phyloP scores from a whole-genome alignment of 1,284 basidiomycete species.

The Kwoniella shivajii region DNA sequence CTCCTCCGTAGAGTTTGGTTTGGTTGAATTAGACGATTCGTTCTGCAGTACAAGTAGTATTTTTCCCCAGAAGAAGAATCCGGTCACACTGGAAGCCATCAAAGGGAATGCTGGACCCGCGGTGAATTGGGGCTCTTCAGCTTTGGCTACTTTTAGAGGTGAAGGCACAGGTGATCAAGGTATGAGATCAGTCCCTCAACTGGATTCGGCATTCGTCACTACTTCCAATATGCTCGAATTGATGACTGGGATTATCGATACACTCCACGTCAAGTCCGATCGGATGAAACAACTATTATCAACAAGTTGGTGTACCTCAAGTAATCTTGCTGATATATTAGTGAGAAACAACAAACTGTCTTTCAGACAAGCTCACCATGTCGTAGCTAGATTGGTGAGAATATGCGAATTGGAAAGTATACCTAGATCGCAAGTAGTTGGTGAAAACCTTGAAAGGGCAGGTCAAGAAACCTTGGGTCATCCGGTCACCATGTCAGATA shows the following conservation, averaged over 20 bases:
- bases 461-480: slow-evolving; percentile 3
- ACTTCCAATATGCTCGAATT: slow-evolving; percentile 10
- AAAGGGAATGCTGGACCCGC: slow-evolving; percentile 6
- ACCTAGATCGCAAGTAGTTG: not conserved
- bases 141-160: slow-evolving; percentile 10
- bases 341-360: slow-evolving; percentile 8
- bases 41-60: slow-evolving; percentile 15
- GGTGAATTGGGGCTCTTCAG: slow-evolving; percentile 9
- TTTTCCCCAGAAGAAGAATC: slow-evolving; percentile 19
- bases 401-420: slow-evolving; percentile 5
- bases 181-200: slow-evolving; percentile 8
- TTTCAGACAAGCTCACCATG: slow-evolving; percentile 18
- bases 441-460: not conserved
- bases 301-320: slow-evolving; percentile 11
- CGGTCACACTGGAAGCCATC: slow-evolving; percentile 9
- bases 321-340: slow-evolving; percentile 16
- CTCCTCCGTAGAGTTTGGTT: slow-evolving; percentile 8
- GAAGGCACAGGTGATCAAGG: slow-evolving; percentile 17
- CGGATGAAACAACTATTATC: slow-evolving; percentile 1
- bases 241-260: slow-evolving; percentile 10
- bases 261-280: slow-evolving; percentile 6
- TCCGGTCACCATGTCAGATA: not conserved
- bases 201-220: slow-evolving; percentile 11
- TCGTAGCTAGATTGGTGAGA: slow-evolving; percentile 9
- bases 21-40: slow-evolving; percentile 10